A percentile compares a stretch with the other conserved stretches of the same genome.
Conservation (phyloP, 2,329 filamentous ascomycete species). For the Chaetomiaceae sp. region DNA sequence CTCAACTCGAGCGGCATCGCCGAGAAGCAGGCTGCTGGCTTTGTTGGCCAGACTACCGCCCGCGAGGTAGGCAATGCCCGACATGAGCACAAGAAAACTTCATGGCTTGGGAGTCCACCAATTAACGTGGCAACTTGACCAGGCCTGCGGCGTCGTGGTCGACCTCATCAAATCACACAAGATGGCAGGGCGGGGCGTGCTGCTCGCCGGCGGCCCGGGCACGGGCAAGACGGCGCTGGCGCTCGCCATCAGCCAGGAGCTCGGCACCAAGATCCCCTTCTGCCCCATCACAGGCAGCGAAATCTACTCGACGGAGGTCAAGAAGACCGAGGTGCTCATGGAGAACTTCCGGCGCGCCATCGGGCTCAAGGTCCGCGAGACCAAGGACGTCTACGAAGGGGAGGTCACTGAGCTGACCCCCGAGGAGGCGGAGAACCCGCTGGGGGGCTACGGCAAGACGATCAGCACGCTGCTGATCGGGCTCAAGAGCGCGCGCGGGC, state of each 20-base stretch:
- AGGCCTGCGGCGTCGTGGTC: slow-evolving; percentile 93
- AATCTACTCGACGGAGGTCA: slow-evolving; percentile 95
- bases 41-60: slow-evolving; percentile 81
- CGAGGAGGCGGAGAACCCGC: slow-evolving; percentile 94
- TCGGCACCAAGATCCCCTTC: slow-evolving; percentile 97
- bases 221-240: slow-evolving; percentile 97
- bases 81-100: no score
- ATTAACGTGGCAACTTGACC: background rate
- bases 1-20: slow-evolving; percentile 79
- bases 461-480: slow-evolving; percentile 94
- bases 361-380: slow-evolving; percentile 93
- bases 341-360: slow-evolving; percentile 98
- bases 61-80: slow-evolving; percentile 63
- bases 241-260: slow-evolving; percentile 89
- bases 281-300: slow-evolving; percentile 98
- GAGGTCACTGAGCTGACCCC: slow-evolving; percentile 97
- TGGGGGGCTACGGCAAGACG: slow-evolving; percentile 94
- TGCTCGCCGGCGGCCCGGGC: slow-evolving; percentile 89
- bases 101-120: no score
- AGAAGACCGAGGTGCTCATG: slow-evolving; percentile 99
- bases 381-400: slow-evolving; percentile 98
- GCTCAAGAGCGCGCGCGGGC: slow-evolving; percentile 89
- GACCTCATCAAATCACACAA: slow-evolving; percentile 94
- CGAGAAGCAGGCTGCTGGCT: slow-evolving; percentile 72
- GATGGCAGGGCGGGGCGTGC: slow-evolving; percentile 90